phyloP scores from a whole-genome alignment of 495 filamentous ascomycete genomes.

The Talaromyces proteolyticus region DNA sequence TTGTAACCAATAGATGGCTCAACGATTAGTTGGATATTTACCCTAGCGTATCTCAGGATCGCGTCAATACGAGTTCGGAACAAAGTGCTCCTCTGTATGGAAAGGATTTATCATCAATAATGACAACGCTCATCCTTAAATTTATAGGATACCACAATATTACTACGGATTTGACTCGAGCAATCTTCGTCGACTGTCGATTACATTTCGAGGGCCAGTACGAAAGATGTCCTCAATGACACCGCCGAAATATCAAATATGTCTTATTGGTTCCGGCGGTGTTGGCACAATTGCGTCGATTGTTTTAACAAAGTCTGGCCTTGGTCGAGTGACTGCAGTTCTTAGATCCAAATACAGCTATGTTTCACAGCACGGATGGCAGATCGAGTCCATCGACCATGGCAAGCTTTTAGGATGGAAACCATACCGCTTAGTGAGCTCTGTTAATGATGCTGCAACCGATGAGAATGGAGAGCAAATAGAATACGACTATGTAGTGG shows the following conservation, averaged over 20 bases:
- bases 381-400: conserved; percentile 37
- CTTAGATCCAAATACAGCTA: conserved; percentile 50
- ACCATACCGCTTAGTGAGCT: conserved; percentile 3
- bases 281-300: conserved; percentile 47
- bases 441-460: background rate
- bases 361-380: conserved; percentile 39
- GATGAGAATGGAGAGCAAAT: background rate
- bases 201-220: no score
- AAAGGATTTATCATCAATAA: no score
- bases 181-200: no score
- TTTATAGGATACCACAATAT: no score
- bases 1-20: no score
- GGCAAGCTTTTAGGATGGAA: conserved; percentile 15
- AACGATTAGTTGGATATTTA: no score
- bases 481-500: background rate
- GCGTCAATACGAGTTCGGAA: no score
- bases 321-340: conserved; percentile 37
- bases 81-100: no score
- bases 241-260: conserved; percentile 13
- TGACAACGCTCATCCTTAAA: no score
- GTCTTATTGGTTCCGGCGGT: conserved; percentile 47
- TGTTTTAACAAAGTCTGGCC: conserved; percentile 32
- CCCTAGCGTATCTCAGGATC: no score
- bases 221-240: background rate
- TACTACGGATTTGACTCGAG: no score